Conservation (phyloP, 306 rosid genomes). For the Quercus wislizeni region DNA sequence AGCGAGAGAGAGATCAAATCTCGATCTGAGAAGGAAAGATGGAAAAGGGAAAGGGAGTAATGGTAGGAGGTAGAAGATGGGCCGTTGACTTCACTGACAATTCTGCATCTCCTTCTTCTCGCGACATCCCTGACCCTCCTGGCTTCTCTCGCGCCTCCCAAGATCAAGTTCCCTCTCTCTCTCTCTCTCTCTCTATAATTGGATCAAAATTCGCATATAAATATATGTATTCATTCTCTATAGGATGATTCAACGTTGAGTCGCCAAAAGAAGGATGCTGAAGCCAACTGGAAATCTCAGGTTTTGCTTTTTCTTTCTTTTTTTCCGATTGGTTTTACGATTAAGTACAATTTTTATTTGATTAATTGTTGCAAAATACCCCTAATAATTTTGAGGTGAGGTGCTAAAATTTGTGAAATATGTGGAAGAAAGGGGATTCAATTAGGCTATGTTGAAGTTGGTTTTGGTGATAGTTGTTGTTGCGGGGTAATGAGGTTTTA, state of each 20-base stretch:
- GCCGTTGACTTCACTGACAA: conserved; percentile 77
- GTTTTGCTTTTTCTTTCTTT: conserved; percentile 15
- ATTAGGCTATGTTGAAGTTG: too few species aligned
- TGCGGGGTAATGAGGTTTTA: too few species aligned
- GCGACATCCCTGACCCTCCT: conserved; percentile 81
- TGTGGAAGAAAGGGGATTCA: too few species aligned
- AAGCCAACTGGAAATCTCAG: conserved; percentile 93
- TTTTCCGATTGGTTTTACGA: not conserved
- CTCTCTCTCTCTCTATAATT: not conserved
- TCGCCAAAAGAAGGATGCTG: conserved; percentile 95
- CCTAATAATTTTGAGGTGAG: too few species aligned
- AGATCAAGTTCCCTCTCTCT: conserved; percentile 48
- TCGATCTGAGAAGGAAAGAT: conserved; percentile 11
- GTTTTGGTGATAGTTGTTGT: too few species aligned
- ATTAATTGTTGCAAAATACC: not conserved
- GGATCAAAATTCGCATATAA: too few species aligned
- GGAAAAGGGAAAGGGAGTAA: conserved; percentile 87
- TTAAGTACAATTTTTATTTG: not conserved
- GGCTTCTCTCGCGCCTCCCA: conserved; percentile 89
- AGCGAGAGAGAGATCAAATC: not conserved
- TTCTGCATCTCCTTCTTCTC: conserved; percentile 61
- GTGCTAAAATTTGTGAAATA: too few species aligned
- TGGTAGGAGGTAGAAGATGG: conserved; percentile 85
- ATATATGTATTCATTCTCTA: not conserved
- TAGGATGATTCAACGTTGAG: conserved; percentile 89